Conservation (phyloP, 306 rosid genomes). For the Prinsepia uniflora region DNA sequence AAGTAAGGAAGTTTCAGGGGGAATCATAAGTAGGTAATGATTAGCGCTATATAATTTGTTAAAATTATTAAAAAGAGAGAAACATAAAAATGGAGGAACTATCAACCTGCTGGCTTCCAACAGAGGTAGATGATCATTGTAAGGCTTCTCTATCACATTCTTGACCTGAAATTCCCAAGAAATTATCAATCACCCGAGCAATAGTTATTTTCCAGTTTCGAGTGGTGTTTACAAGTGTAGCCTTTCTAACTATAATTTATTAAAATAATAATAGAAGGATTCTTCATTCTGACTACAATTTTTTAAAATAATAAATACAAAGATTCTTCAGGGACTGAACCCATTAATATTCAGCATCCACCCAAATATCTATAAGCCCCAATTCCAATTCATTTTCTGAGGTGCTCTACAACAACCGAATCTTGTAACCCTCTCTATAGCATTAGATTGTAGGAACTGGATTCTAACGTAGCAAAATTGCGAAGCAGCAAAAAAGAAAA, state of each 20-base stretch:
- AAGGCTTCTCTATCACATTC: slow-evolving; percentile 95
- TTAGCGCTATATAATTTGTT: neutral
- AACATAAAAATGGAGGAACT: slow-evolving; percentile 8
- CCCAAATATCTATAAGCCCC: neutral
- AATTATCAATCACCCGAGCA: slow-evolving; percentile 1
- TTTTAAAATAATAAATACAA: neutral
- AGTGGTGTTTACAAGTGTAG: neutral
- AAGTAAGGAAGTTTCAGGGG: neutral
- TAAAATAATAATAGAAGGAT: neutral
- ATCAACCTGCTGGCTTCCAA: slow-evolving; percentile 97
- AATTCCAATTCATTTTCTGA: neutral
- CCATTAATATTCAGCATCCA: neutral
- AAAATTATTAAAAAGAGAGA: neutral
- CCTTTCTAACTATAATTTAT: neutral
- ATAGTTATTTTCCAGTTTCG: neutral
- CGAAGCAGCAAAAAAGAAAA: neutral
- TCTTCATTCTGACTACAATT: neutral
- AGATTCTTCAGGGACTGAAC: neutral
- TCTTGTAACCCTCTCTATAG: neutral
- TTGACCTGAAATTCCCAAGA: slow-evolving; percentile 69
- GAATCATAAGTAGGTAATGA: neutral
- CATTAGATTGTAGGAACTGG: neutral
- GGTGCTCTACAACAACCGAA: neutral
- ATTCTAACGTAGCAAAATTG: neutral
- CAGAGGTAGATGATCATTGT: slow-evolving; percentile 86